Base-by-base conservation (phyloP, 208 protist species). In the Tritrichomonas musculus region DNA sequence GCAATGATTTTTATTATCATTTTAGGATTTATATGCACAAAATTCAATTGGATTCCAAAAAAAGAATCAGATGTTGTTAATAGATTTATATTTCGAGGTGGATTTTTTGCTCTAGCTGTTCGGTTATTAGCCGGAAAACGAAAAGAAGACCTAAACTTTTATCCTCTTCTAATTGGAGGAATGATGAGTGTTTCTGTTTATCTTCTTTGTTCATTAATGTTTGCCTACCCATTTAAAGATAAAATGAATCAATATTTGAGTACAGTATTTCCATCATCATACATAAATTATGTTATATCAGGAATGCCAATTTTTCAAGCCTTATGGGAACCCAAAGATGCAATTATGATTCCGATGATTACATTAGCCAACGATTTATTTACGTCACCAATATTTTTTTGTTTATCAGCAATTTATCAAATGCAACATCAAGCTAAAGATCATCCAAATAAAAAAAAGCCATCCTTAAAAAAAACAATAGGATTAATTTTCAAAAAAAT, bases 251-350 rank as follows among this genome's bases (percentile, higher is more conserved):
- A 8, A 13, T 82, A 82, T 30, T 8, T 82, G 53, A 11, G 41
- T 0, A 82, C 73, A 5, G 41, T 53, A 33, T 53, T 82, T 27
- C 73, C 73, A n/a, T 20, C 73, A 9, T 13, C n/a, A 33, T 82
- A 82, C 41, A 53, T 82, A 25, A 82, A 82, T 82, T 82, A 82
- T 47, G 73, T 82, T 82, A 82, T 82, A n/a, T 53, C 41, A 0
- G 73, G 73, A 25, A 13, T 82, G 17, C 73, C 73, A 50, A 47
- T 82, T 33, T 82, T 82, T 82, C 8, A 53, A 39, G 11, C 41
- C 14, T 11, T 82, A n/a, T 82, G 73, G 73, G 39, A 41, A 25
- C 20, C 36, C 0, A 53, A 33, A n/a, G 73, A 82, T 25, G 53
- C 25, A 13, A 4, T n/a, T n/a, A 4, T 82, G 0, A 49, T 82